Evolutionary conservation across 2,329 filamentous ascomycete species (phyloP).

Genomic region (Pyrenophora graminea): DNA sequence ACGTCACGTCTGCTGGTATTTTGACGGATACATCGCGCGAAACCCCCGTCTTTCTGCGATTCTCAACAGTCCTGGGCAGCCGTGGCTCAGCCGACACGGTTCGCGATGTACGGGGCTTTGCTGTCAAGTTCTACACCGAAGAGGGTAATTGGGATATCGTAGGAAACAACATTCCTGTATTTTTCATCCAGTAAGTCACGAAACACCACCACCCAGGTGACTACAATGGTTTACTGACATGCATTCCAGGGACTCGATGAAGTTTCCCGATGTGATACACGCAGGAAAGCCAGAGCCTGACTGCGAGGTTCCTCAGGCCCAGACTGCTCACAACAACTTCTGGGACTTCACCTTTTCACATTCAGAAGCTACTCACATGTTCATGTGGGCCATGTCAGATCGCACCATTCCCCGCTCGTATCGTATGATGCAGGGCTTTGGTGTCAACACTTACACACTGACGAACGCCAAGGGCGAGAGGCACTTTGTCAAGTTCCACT

Average conservation of each 20-base stretch:
- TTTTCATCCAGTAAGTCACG: conserved; percentile 65
- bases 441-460: conserved; percentile 77
- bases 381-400: conserved; percentile 78
- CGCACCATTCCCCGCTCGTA: conserved; percentile 73
- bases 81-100: conserved; percentile 79
- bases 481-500: conserved; percentile 78
- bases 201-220: no score
- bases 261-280: conserved; percentile 70
- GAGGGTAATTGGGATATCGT: conserved; percentile 79
- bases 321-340: conserved; percentile 74
- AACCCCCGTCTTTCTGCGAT: conserved; percentile 72
- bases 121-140: conserved; percentile 75
- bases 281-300: conserved; percentile 71
- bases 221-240: no score
- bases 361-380: conserved; percentile 76
- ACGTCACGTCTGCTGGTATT: conserved; percentile 66
- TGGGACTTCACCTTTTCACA: conserved; percentile 73
- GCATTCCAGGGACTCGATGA: conserved; percentile 61
- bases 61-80: conserved; percentile 77
- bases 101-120: conserved; percentile 81
- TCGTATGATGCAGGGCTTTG: conserved; percentile 86
- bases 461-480: conserved; percentile 70
- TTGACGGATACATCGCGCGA: conserved; percentile 69
- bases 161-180: conserved; percentile 75
- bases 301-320: conserved; percentile 72